phyloP scores from a whole-genome alignment of 1,139 yeast species.

The Pichia sp. region DNA sequence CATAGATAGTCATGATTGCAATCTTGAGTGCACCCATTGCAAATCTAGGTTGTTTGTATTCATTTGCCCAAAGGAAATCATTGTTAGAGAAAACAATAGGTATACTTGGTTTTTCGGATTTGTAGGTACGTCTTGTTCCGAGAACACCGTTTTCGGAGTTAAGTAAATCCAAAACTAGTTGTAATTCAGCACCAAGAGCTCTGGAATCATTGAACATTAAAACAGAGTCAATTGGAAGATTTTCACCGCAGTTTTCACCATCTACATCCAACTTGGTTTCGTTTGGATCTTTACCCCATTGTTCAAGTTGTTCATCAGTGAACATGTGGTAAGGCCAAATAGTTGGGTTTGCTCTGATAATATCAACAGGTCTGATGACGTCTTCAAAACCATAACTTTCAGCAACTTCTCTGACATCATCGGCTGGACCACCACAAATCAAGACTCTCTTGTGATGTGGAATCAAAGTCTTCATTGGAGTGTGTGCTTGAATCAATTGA shows the following conservation, averaged over 20 bases:
- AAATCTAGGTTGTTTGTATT: conserved; percentile 68
- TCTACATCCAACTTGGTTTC: conserved; percentile 22
- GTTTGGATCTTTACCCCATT: conserved; percentile 32
- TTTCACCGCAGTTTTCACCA: conserved; percentile 19
- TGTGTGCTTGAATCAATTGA: conserved; percentile 85
- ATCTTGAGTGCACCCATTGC: conserved; percentile 90
- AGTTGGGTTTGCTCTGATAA: conserved; percentile 47
- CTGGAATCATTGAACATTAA: conserved; percentile 88
- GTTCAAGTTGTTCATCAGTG: conserved; percentile 32
- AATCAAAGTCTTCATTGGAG: conserved; percentile 69
- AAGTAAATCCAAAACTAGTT: conserved; percentile 65
- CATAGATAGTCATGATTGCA: conserved; percentile 55
- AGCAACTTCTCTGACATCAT: conserved; percentile 65
- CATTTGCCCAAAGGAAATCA: conserved; percentile 89
- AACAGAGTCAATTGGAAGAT: conserved; percentile 61
- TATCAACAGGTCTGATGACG: conserved; percentile 71
- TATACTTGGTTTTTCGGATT: conserved; percentile 42
- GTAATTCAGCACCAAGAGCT: conserved; percentile 82
- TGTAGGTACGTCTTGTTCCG: conserved; percentile 47
- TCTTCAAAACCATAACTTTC: conserved; percentile 69
- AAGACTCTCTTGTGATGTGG: conserved; percentile 51
- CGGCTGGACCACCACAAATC: conserved; percentile 79
- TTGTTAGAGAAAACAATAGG: conserved; percentile 84
- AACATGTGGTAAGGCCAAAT: conserved; percentile 70
- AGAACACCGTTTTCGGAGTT: conserved; percentile 55